Base-by-base conservation (phyloP, 2,329 filamentous ascomycete genomes). In the Fusarium hostae region DNA sequence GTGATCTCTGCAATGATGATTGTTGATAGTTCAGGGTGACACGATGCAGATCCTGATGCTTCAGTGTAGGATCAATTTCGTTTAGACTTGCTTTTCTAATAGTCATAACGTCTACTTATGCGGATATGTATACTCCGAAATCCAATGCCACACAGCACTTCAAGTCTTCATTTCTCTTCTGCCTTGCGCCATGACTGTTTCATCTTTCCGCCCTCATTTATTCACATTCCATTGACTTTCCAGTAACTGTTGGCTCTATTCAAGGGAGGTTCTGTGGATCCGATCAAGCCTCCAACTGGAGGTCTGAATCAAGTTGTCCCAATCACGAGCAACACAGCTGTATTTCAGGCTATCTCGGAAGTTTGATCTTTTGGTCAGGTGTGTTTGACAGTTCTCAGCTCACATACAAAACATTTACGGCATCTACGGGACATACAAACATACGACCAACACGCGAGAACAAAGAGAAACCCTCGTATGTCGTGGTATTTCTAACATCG, bases 391-490 rank as follows among this genome's bases (percentile, higher is more conserved):
- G 18, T 16, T 63, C 40, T n/a, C 51, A 32, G 22, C 51, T 32
- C 51, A 58, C 10, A 35, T 30, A 22, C 37, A 44, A 39, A 63
- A 22, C n/a, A 43, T 32, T 40, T 22, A 22, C 52, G 34, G n/a
- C 22, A 37, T 51, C 41, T 63, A 47, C 43, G 59, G 43, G 47
- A 50, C 30, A 18, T 37, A 13, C 44, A 45, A 75, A 64, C 73
- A 66, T 74, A 74, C 69, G 69, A 74, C 59, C 44, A 72, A 45
- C 73, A 66, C 41, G 59, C 73, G 63, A 76, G 51, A 73, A 66
- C 61, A 68, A 68, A 61, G 67, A 62, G 26, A 72, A 55, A 39
- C 41, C 13, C 13, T 47, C 48, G 41, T 28, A 18, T 28, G 64
- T 68, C 62, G 52, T 48, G 56, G 59, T 64, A 72, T 39, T 39